phyloP scores from a whole-genome alignment of 2,329 filamentous ascomycete genomes.

The Simplicillium aogashimaense region DNA sequence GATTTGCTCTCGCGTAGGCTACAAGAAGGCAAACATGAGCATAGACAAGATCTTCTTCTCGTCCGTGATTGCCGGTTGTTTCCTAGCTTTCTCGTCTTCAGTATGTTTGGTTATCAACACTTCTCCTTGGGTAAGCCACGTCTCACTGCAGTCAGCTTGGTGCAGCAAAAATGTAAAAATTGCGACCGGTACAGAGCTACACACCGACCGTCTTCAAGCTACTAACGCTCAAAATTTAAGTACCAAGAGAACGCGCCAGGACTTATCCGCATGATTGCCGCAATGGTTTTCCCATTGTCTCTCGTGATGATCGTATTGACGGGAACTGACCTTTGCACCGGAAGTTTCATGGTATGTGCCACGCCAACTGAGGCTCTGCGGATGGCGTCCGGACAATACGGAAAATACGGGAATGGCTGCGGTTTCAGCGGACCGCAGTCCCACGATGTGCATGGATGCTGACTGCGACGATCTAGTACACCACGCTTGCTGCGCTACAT shows the following conservation, averaged over 20 bases:
- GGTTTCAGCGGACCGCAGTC: too few species aligned
- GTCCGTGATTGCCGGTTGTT: slow-evolving; percentile 37
- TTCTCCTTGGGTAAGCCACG: slow-evolving; percentile 27
- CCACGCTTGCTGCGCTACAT: slow-evolving; percentile 7
- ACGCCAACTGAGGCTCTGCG: neutral
- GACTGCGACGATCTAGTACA: slow-evolving; percentile 7
- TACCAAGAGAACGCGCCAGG: slow-evolving; percentile 37
- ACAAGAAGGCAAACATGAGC: slow-evolving; percentile 40
- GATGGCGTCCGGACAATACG: neutral
- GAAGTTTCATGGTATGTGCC: slow-evolving; percentile 27
- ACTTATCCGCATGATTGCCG: slow-evolving; percentile 31
- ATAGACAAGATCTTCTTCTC: slow-evolving; percentile 42
- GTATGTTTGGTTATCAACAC: slow-evolving; percentile 33
- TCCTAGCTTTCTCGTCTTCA: slow-evolving; percentile 40
- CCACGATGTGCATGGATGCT: neutral
- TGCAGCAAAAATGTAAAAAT: neutral
- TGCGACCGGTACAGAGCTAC: too few species aligned
- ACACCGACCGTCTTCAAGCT: too few species aligned
- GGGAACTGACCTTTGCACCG: slow-evolving; percentile 37
- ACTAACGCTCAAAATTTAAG: neutral
- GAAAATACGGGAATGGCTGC: too few species aligned
- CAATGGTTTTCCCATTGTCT: slow-evolving; percentile 38
- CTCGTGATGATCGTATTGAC: slow-evolving; percentile 38
- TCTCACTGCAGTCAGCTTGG: neutral
- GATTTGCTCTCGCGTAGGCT: slow-evolving; percentile 37